Evolutionary conservation across 2,329 filamentous ascomycete genomes (phyloP).

Genomic region (Knoxdaviesia proteae): DNA sequence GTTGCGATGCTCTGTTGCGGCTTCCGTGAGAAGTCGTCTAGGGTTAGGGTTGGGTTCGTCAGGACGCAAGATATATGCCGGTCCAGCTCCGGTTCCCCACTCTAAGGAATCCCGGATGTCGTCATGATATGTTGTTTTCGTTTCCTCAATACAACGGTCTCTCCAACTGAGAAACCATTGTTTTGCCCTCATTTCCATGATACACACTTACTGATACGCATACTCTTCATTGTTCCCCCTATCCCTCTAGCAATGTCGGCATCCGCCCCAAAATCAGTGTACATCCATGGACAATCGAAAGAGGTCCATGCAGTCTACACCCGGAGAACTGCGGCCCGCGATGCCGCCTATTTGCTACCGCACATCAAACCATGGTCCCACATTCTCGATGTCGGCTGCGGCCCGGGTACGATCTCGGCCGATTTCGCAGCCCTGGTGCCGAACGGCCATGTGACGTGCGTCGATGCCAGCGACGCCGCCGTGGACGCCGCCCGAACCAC

Average conservation of each 20-base stretch:
- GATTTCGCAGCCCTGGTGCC: conserved; percentile 18
- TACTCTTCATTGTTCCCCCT: too few species aligned
- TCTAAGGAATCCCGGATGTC: too few species aligned
- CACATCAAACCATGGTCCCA: conserved; percentile 15
- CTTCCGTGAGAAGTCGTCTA: too few species aligned
- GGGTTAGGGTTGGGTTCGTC: too few species aligned
- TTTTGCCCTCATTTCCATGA: too few species aligned
- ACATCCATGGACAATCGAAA: conserved; percentile 18
- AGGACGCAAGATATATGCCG: too few species aligned
- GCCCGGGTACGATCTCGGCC: conserved; percentile 25
- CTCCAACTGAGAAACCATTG: too few species aligned
- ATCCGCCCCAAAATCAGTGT: conserved; percentile 5
- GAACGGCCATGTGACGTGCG: conserved; percentile 16
- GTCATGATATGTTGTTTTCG: too few species aligned
- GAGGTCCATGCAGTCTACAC: conserved; percentile 16
- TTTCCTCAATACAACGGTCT: too few species aligned
- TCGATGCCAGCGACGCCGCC: conserved; percentile 15
- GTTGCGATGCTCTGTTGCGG: too few species aligned
- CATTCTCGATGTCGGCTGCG: conserved; percentile 26
- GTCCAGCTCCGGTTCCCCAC: too few species aligned
- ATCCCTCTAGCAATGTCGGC: conserved; percentile 1
- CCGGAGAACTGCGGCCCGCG: conserved; percentile 20
- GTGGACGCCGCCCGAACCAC: conserved; percentile 11
- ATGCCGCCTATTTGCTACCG: conserved; percentile 21
- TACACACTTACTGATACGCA: too few species aligned